A percentile compares a stretch with the other conserved stretches of the same genome.
Evolutionary conservation across 352 stramenopile species (phyloP).

Genomic region (Pythium rhizo-oryzae): DNA sequence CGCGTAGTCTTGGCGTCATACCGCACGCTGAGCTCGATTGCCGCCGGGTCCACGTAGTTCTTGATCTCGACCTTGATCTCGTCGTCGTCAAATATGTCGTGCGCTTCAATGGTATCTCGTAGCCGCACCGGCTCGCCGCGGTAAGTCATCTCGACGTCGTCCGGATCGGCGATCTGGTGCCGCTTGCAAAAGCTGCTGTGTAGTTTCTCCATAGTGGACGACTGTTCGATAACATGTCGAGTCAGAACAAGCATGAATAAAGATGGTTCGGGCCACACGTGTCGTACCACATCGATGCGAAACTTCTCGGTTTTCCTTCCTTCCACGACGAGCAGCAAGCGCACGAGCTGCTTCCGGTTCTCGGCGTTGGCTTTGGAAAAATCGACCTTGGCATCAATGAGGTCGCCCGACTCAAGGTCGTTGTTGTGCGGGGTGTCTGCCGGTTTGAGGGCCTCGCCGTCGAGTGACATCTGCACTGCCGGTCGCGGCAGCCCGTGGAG

Average conservation of each 20-base stretch:
- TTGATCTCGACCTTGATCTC: constrained; percentile 62
- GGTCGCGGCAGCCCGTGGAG: constrained; percentile 58
- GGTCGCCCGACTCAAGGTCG: constrained; percentile 59
- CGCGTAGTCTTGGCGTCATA: constrained; percentile 41
- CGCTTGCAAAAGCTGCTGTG: constrained; percentile 65
- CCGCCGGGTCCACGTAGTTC: constrained; percentile 35
- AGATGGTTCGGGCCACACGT: background rate
- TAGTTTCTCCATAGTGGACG: constrained; percentile 58
- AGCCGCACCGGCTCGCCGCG: constrained; percentile 46
- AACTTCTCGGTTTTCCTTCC: constrained; percentile 61
- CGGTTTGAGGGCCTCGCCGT: constrained; percentile 45
- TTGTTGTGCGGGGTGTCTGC: constrained; percentile 32
- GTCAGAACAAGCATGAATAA: background rate
- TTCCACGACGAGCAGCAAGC: constrained; percentile 55
- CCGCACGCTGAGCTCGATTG: constrained; percentile 50
- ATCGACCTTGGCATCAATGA: constrained; percentile 79
- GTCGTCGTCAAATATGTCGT: constrained; percentile 58
- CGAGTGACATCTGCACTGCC: constrained; percentile 63
- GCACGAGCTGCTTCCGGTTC: constrained; percentile 59
- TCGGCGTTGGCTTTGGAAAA: constrained; percentile 53
- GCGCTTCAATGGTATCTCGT: constrained; percentile 46
- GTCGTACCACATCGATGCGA: constrained; percentile 65
- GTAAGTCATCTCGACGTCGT: constrained; percentile 59
- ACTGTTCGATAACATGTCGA: constrained; percentile 24
- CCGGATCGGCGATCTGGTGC: constrained; percentile 46